Percentiles rank a stretch among this genome's conserved stretches.
Conservation (phyloP, 257 asterid genomes). For the Solanum chilense region DNA sequence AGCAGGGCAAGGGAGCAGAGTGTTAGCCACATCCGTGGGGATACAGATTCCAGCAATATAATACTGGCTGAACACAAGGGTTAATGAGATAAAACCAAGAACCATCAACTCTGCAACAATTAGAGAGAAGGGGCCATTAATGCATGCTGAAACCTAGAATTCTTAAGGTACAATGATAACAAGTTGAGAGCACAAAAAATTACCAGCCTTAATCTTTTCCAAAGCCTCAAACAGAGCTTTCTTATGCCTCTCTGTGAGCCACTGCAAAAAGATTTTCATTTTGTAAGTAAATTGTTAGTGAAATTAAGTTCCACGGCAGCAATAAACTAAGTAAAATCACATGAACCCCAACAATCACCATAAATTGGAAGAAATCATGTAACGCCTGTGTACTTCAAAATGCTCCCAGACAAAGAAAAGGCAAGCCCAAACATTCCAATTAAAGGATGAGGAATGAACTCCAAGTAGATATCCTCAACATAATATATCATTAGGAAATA, state of each 20-base stretch:
- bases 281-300: background rate
- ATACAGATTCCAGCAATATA: slow-evolving; percentile 84
- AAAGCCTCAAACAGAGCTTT: slow-evolving; percentile 78
- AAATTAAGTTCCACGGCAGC: background rate
- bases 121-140: background rate
- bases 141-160: background rate
- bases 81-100: slow-evolving; percentile 86
- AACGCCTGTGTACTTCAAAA: background rate
- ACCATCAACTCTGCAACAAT: slow-evolving; percentile 82
- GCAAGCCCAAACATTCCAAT: background rate
- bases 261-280: slow-evolving; percentile 24
- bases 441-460: background rate
- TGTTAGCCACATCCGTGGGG: slow-evolving; percentile 48
- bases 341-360: background rate
- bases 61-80: slow-evolving; percentile 73
- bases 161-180: background rate
- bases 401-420: background rate
- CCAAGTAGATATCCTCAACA: background rate
- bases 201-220: slow-evolving; percentile 89
- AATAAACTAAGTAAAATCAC: background rate
- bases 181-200: background rate
- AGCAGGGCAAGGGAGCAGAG: slow-evolving; percentile 67
- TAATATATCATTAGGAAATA: background rate
- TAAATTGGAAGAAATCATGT: background rate
- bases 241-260: slow-evolving; percentile 74